phyloP scores from a whole-genome alignment of 345 rosid genomes.

The Eucalyptus polyanthemos region DNA sequence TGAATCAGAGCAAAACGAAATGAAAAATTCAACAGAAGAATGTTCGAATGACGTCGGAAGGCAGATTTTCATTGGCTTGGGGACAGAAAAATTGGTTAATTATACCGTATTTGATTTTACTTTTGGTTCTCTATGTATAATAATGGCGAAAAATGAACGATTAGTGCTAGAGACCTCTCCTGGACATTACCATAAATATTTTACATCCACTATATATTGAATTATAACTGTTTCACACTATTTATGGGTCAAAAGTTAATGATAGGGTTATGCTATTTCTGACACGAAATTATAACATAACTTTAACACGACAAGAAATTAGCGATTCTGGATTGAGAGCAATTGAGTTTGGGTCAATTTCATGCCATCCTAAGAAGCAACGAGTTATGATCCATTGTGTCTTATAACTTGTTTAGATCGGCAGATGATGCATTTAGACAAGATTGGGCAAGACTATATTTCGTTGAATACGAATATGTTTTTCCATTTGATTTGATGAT shows the following conservation, averaged over 20 bases:
- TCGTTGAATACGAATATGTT: neutral
- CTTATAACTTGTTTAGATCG: rapidly evolving
- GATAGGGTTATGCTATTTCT: neutral
- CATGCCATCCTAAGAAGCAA: neutral
- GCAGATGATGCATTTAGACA: neutral
- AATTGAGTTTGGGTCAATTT: neutral
- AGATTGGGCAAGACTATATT: neutral
- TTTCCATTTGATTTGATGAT: neutral
- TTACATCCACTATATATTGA: neutral
- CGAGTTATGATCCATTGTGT: neutral
- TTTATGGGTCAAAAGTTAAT: neutral
- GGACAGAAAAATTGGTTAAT: neutral
- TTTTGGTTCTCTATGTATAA: neutral
- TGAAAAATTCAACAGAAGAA: neutral
- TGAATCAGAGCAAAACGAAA: neutral
- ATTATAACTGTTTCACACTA: too few species aligned
- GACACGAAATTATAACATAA: neutral
- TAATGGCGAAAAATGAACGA: neutral
- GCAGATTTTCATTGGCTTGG: neutral
- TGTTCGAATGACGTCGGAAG: neutral
- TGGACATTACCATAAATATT: neutral
- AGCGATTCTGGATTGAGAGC: rapidly evolving
- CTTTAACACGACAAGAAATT: neutral
- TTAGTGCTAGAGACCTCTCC: neutral
- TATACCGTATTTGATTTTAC: neutral